Evolutionary conservation across 208 protist genomes (phyloP), one percentile per base, ranked within the genome.

Genomic region (Wallacemonas rigidus): DNA sequence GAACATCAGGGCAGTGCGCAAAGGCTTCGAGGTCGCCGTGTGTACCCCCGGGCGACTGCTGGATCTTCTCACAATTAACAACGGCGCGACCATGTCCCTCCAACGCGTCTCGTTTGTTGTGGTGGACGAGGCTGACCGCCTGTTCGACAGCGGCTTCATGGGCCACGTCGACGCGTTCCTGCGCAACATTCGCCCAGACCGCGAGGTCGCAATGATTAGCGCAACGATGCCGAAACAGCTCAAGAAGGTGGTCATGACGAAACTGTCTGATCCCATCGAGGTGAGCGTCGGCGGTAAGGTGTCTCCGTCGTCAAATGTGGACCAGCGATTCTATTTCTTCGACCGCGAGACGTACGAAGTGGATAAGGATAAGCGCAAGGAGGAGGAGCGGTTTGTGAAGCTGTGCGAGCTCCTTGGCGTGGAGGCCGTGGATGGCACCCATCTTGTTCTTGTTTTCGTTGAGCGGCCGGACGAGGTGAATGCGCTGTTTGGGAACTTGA

Each of bases 101-200:
- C 51, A 67, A 39, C 80, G 88, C 45, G 80, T 85, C 1, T 92
- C 93, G 15, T 97, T 97, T 57, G 89, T 97, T 11, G 88, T 98
- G 8, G 80, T 98, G 17, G 97, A 98, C 84, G 97, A 98, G 72
- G 97, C 95, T 0, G 97, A 98, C 72, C 83, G 95, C 44, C 88
- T 98, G 75, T 98, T 98, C 77, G 95, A 98, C 71, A 91, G 91
- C 71, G 97, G 97, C 38, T 98, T 98, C 81, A 91, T 88, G 69
- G 91, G 96, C 69, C 97, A 98, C 77, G 89, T 98, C 8, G 83
- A 85, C 50, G 91, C 89, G 4, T 97, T 98, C 74, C 55, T 97
- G 48, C 82, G 86, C 50, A 96, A 97, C 76, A 88, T 97, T 35
- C 87, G 92, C 36, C 92, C 93, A 0, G 92, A 97, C 78, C 74